Percentiles rank a stretch among this genome's conserved stretches.
These are phyloP conservation scores for Clathrospora elynae DNA, from an alignment of 2,329 filamentous ascomycete species.

Conservation along the genomic window DNA sequence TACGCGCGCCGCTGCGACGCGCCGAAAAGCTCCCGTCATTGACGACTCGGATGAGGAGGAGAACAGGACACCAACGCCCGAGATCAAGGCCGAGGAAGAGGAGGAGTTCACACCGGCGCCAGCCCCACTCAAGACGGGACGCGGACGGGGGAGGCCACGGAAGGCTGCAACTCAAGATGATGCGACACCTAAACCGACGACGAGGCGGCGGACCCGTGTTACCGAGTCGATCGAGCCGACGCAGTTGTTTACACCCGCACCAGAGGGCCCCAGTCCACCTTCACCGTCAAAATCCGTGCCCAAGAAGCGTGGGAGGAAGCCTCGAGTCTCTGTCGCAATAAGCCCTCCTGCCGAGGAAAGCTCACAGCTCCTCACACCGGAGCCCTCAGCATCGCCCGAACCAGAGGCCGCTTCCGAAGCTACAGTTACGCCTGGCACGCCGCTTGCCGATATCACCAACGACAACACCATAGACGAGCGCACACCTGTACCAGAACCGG, in stretches of 20 bases:
- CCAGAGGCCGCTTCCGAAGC: constrained; percentile 54
- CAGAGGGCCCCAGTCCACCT: constrained; percentile 54
- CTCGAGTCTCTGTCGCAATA: constrained; percentile 49
- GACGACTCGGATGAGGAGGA: constrained; percentile 80
- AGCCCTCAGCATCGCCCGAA: constrained; percentile 63
- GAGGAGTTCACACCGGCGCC: constrained; percentile 83
- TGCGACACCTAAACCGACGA: constrained; percentile 54
- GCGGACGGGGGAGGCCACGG: constrained; percentile 61
- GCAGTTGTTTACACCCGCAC: constrained; percentile 64
- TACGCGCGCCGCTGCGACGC: constrained; percentile 64
- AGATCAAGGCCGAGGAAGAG: constrained; percentile 65
- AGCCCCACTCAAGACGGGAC: constrained; percentile 64
- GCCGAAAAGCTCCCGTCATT: constrained; percentile 71
- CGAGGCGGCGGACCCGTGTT: constrained; percentile 54
- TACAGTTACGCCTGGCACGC: constrained; percentile 49
- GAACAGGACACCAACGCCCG: constrained; percentile 60
- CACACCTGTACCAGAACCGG: constrained; percentile 39
- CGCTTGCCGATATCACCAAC: constrained; percentile 75
- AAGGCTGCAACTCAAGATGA: constrained; percentile 39
- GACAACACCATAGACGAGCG: constrained; percentile 65
- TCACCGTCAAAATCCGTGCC: constrained; percentile 46
- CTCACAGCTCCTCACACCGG: constrained; percentile 54
- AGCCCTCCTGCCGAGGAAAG: constrained; percentile 47
- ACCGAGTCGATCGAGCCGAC: constrained; percentile 61
- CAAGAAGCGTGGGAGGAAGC: constrained; percentile 64